phyloP scores from a whole-genome alignment of 2,329 filamentous ascomycete species.

The Chaetomiaceae sp. region DNA sequence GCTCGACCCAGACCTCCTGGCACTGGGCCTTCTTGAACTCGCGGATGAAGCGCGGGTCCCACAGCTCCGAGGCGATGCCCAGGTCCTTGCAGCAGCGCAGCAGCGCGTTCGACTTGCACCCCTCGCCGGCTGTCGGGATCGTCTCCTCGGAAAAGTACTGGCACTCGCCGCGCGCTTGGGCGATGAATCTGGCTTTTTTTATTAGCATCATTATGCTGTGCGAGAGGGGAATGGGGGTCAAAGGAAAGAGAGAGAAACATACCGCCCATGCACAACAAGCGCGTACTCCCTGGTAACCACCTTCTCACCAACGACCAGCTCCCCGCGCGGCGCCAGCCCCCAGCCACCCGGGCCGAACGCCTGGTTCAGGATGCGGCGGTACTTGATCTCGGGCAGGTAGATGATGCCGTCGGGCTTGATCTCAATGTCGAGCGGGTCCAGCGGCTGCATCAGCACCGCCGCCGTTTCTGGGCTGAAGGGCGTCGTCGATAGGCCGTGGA shows the following conservation, averaged over 20 bases:
- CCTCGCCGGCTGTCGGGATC: conserved; percentile 91
- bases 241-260: conserved; percentile 31
- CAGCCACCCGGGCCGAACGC: conserved; percentile 94
- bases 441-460: conserved; percentile 61
- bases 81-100: conserved; percentile 99
- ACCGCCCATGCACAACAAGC: conserved; percentile 83
- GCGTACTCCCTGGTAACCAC: conserved; percentile 87
- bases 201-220: no score
- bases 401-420: conserved; percentile 97
- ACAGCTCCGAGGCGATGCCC: conserved; percentile 89
- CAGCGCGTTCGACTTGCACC: conserved; percentile 94
- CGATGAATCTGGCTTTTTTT: conserved; percentile 87
- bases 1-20: conserved; percentile 85
- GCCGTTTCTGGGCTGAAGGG: conserved; percentile 68
- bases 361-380: conserved; percentile 80
- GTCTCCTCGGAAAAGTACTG: conserved; percentile 86
- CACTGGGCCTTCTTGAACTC: conserved; percentile 71
- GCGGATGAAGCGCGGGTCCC: conserved; percentile 89
- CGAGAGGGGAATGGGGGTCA: not conserved
- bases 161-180: conserved; percentile 89
- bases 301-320: conserved; percentile 78
- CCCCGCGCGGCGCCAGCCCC: conserved; percentile 84
- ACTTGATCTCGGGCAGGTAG: conserved; percentile 98
- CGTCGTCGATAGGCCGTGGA: conserved; percentile 67
- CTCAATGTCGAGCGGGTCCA: conserved; percentile 75